Conservation (phyloP, 768 basidiomycete species). For the Gloeophyllum trabeum region DNA sequence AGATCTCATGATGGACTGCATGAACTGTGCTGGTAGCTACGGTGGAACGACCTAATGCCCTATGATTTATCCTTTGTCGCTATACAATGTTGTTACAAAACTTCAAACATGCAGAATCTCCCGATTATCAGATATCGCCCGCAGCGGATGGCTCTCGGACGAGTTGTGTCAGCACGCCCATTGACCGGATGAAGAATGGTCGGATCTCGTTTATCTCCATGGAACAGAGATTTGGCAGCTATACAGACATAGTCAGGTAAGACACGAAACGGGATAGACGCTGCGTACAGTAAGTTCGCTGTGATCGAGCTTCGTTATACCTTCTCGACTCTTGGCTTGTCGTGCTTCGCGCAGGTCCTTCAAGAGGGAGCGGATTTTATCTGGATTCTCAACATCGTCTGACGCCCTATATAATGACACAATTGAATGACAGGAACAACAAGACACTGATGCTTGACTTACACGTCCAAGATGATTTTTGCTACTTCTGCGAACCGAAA, state of each 20-base stretch:
- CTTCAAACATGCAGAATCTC: too few relatives aligned
- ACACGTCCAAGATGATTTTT: conserved; percentile 92
- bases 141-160: too few relatives aligned
- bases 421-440: background rate
- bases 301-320: conserved; percentile 70
- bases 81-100: too few relatives aligned
- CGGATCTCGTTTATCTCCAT: conserved; percentile 95
- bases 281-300: conserved; percentile 65
- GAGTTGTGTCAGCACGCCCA: conserved; percentile 61
- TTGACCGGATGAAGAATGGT: conserved; percentile 77
- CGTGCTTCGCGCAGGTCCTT: conserved; percentile 95
- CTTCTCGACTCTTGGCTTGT: conserved; percentile 87
- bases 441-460: conserved; percentile 17
- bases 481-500: conserved; percentile 86
- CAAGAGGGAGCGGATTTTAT: conserved; percentile 72
- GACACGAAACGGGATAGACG: conserved; percentile 2
- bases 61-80: too few relatives aligned
- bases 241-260: conserved; percentile 2
- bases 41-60: too few relatives aligned
- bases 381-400: conserved; percentile 80
- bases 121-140: too few relatives aligned
- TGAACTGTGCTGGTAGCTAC: too few relatives aligned
- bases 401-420: conserved; percentile 47
- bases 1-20: background rate
- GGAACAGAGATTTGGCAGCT: conserved; percentile 79